Evolutionary conservation across 768 basidiomycete species (phyloP).

Genomic region (Mycena polygramma): DNA sequence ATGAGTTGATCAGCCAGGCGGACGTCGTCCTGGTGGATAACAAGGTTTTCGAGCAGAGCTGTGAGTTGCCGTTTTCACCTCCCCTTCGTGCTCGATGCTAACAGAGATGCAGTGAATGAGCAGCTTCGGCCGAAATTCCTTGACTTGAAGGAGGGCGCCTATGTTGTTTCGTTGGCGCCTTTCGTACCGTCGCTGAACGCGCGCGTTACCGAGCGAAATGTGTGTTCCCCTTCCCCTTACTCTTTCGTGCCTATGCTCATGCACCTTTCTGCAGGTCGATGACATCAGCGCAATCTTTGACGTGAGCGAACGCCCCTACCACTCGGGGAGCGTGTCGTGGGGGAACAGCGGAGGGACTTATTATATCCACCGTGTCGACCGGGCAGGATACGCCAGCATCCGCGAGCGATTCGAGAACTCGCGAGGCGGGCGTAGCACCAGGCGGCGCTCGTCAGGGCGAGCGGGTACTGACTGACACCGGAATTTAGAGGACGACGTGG

Average conservation of each 20-base stretch:
- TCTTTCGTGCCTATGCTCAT: background rate
- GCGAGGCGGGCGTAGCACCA: conserved; percentile 43
- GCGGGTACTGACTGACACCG: background rate
- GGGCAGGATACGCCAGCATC: conserved; percentile 75
- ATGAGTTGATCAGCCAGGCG: conserved; percentile 80
- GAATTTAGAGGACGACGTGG: background rate
- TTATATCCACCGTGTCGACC: conserved; percentile 83
- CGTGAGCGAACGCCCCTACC: conserved; percentile 75
- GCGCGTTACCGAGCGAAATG: conserved; percentile 87
- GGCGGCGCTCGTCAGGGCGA: conserved; percentile 23
- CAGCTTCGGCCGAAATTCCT: conserved; percentile 89
- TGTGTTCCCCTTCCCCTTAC: conserved; percentile 49
- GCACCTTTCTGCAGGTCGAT: conserved; percentile 64
- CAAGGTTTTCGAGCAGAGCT: conserved; percentile 81
- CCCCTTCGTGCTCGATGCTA: conserved; percentile 11
- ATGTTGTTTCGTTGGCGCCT: conserved; percentile 89
- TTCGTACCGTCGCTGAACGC: conserved; percentile 82
- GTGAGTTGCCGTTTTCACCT: conserved; percentile 61
- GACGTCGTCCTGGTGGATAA: conserved; percentile 95
- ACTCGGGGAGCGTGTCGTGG: conserved; percentile 87
- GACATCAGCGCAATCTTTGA: conserved; percentile 89
- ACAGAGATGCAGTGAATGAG: conserved; percentile 77
- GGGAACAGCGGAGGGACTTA: conserved; percentile 77
- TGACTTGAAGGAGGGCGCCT: conserved; percentile 93
- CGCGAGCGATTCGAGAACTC: conserved; percentile 68